Base-by-base conservation (phyloP, 306 rosid species). In the Dalbergia cochinchinensis region DNA sequence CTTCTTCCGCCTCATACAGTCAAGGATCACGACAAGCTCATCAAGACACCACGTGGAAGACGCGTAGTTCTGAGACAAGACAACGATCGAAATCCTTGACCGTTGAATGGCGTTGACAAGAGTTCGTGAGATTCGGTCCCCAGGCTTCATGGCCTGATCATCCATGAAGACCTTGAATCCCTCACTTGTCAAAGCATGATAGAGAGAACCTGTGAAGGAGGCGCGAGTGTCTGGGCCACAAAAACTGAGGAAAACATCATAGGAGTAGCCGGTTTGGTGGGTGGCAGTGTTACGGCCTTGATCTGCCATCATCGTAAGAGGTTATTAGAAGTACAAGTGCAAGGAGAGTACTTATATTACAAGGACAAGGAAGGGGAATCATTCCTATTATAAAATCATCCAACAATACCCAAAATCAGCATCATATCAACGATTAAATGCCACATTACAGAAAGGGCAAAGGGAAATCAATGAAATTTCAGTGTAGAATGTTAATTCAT, bases 351-450 rank as follows among this genome's bases (percentile, higher is more conserved):
- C n/a, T n/a, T n/a, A n/a, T n/a, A 20, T 1, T 20, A 20, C 22
- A 20, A 20, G 22, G 22, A 20, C 22, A 20, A 20, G 22, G 22
- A 20, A 20, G 22, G 22, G n/a, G n/a, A 11, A 18, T 57, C 8
- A n/a, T 53, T 53, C 58, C 19, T 53, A 13, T 14, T 53, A 15
- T 3, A 14, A 7, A 31, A n/a, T 18, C 71, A 85, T 82, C 77
- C 79, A 69, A 18, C 34, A 41, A 63, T 51, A 54, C 35, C 13
- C 39, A 67, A 4, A 54, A 62, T 59, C 72, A 59, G 16, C 76
- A 65, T 42, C 58, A 18, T 39, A 7, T 19, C 5, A 57, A 33
- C 15, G 74, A 70, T 79, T 69, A 69, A 44, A 79, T 5, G 53
- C 51, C 33, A 65, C 74, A 60, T 35, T 4, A 51, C 7, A 4